These are phyloP conservation scores for Thielaviopsis punctulata DNA, from an alignment of 2,329 filamentous ascomycete genomes.

Conservation along the genomic window DNA sequence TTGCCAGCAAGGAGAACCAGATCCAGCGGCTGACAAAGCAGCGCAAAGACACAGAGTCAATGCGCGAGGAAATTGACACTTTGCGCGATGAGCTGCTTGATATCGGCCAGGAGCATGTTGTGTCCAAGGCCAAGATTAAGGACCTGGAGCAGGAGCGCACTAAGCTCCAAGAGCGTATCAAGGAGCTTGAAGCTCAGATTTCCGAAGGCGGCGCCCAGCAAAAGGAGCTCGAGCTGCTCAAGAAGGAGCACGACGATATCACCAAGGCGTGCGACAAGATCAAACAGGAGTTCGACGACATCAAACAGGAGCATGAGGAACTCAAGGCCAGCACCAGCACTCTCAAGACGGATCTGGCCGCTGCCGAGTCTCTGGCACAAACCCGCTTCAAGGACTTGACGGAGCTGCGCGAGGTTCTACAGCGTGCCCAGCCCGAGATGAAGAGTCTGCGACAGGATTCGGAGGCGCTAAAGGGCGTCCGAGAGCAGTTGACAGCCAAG, in stretches of 20 bases:
- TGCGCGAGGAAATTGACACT: slow-evolving; percentile 72
- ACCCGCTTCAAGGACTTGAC: slow-evolving; percentile 76
- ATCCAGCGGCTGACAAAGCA: slow-evolving; percentile 56
- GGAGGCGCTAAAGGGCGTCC: slow-evolving; percentile 52
- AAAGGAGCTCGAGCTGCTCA: slow-evolving; percentile 12
- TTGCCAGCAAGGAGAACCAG: slow-evolving; percentile 49
- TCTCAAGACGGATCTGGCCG: slow-evolving; percentile 68
- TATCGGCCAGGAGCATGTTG: slow-evolving; percentile 70
- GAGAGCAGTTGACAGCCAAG: slow-evolving; percentile 51
- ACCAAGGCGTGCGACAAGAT: slow-evolving; percentile 34
- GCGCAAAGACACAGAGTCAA: slow-evolving; percentile 57
- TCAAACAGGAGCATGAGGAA: slow-evolving; percentile 42
- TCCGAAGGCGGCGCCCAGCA: slow-evolving; percentile 11
- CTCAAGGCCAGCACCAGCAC: slow-evolving; percentile 52
- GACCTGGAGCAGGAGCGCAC: slow-evolving; percentile 38
- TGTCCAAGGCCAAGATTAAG: slow-evolving; percentile 62
- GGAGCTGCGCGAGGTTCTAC: slow-evolving; percentile 60
- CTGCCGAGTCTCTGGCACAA: slow-evolving; percentile 72
- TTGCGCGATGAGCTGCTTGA: slow-evolving; percentile 63
- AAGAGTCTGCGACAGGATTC: slow-evolving; percentile 63
- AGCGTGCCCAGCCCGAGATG: slow-evolving; percentile 76
- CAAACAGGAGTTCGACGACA: slow-evolving; percentile 39
- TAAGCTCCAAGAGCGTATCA: slow-evolving; percentile 28
- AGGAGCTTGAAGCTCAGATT: slow-evolving; percentile 55
- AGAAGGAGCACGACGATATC: slow-evolving; percentile 45